A percentile compares a stretch with the other conserved stretches of the same genome.
These are phyloP conservation scores for Boletus reticuloceps DNA, from an alignment of 768 basidiomycete species.

Conservation along the genomic window DNA sequence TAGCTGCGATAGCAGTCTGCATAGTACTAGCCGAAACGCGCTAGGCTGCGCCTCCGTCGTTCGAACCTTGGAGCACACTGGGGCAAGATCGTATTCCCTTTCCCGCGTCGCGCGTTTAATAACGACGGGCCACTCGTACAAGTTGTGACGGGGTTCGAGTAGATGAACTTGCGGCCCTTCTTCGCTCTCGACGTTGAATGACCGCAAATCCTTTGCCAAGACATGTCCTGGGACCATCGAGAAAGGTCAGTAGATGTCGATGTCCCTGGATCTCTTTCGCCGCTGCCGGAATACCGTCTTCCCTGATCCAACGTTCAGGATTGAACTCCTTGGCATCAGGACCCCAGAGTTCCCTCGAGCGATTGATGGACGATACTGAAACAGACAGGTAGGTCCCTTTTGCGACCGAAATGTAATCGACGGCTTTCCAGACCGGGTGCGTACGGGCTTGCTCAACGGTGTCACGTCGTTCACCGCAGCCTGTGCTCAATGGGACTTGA, in stretches of 20 bases:
- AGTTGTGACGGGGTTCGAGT: no score
- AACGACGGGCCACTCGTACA: no score
- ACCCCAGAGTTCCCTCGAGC: constrained; percentile 59
- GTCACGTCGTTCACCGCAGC: constrained; percentile 54
- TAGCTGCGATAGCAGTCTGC: no score
- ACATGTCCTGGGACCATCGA: constrained; percentile 48
- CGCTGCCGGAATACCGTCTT: constrained; percentile 22
- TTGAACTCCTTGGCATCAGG: constrained; percentile 53
- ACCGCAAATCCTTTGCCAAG: constrained; percentile 13
- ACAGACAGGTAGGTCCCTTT: constrained; percentile 46
- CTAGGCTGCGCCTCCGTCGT: no score
- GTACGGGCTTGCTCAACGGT: constrained; percentile 52
- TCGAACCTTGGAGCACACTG: no score
- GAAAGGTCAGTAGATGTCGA: constrained; percentile 49
- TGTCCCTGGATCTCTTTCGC: constrained; percentile 49
- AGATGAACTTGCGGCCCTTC: no score
- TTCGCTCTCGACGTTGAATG: no score
- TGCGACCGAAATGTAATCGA: constrained; percentile 41
- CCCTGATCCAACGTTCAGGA: constrained; percentile 61
- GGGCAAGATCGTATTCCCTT: no score
- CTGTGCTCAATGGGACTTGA: constrained; percentile 34
- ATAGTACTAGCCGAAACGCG: no score
- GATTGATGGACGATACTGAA: constrained; percentile 47
- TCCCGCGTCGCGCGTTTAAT: no score
- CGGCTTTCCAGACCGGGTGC: constrained; percentile 38